Conservation (phyloP, 345 rosid genomes). For the Theobroma cacao region DNA sequence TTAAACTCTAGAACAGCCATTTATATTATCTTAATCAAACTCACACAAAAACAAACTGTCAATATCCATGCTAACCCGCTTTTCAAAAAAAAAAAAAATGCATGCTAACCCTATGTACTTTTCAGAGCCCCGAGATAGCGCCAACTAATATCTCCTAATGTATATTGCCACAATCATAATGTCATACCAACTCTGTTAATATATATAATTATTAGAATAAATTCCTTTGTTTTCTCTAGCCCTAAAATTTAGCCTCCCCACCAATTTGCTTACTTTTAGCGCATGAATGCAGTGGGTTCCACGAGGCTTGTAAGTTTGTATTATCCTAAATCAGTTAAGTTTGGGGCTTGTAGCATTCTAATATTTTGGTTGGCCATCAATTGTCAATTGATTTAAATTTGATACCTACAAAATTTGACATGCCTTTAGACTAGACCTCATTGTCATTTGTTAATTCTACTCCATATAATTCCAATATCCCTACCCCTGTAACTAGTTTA, state of each 20-base stretch:
- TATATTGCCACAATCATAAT: neutral
- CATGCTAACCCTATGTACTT: no score
- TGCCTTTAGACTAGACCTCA: neutral
- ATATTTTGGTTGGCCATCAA: neutral
- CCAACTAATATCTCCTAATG: neutral
- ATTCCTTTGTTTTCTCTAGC: neutral
- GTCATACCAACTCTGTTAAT: neutral
- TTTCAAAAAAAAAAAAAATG: no score
- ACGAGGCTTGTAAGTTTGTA: neutral
- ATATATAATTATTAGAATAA: no score
- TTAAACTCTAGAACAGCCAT: neutral
- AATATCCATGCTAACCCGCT: neutral
- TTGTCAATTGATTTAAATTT: neutral
- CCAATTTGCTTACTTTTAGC: neutral
- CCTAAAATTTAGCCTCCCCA: neutral
- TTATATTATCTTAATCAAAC: neutral
- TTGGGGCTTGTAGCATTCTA: neutral
- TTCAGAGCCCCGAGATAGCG: neutral
- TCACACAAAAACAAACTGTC: neutral
- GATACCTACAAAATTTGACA: neutral
- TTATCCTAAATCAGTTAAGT: neutral
- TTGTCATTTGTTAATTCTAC: neutral
- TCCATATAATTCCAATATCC: no score
- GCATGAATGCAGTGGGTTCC: neutral
- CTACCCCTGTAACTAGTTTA: neutral